phyloP scores from a whole-genome alignment of 2,329 filamentous ascomycete genomes.

The Dothidotthia symphoricarpi region DNA sequence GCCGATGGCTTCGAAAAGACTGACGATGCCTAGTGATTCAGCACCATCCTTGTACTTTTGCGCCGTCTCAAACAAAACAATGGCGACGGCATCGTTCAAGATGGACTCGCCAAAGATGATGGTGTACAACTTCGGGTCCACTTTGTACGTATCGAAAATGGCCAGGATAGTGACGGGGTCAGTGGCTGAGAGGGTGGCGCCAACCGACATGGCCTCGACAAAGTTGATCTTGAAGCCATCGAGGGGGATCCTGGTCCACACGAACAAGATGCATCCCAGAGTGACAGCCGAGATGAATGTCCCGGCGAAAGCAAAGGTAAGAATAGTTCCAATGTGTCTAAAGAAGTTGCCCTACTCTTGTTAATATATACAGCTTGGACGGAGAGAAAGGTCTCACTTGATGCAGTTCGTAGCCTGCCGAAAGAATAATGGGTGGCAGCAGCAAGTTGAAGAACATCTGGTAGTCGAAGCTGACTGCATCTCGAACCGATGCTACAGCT shows the following conservation, averaged over 20 bases:
- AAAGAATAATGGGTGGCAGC: slow-evolving; percentile 96
- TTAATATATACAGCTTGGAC: slow-evolving; percentile 2
- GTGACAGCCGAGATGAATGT: slow-evolving; percentile 98
- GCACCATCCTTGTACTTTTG: slow-evolving; percentile 83
- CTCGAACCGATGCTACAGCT: slow-evolving; percentile 78
- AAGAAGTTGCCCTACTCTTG: slow-evolving; percentile 80
- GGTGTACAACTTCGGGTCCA: slow-evolving; percentile 97
- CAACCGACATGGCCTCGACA: slow-evolving; percentile 93
- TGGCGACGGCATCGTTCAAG: slow-evolving; percentile 95
- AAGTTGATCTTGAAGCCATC: slow-evolving; percentile 85
- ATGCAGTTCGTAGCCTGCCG: slow-evolving; percentile 94
- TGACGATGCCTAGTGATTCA: slow-evolving; percentile 68
- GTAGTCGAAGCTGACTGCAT: slow-evolving; percentile 94
- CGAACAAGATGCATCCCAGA: slow-evolving; percentile 79
- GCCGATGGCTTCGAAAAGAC: slow-evolving; percentile 85
- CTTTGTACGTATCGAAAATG: slow-evolving; percentile 99
- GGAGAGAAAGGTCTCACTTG: slow-evolving; percentile 55
- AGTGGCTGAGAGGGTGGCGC: slow-evolving; percentile 92
- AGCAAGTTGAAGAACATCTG: slow-evolving; percentile 99
- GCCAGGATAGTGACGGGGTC: slow-evolving; percentile 97
- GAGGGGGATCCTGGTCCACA: slow-evolving; percentile 84
- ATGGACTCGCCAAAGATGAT: slow-evolving; percentile 99
- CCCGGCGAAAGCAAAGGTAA: slow-evolving; percentile 95
- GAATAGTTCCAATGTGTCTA: slow-evolving; percentile 92
- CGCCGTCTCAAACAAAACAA: slow-evolving; percentile 96